Evolutionary conservation across 2,329 filamentous ascomycete genomes (phyloP), one percentile per base, ranked within the genome.

Genomic region (Trematosphaeria pertusa): DNA sequence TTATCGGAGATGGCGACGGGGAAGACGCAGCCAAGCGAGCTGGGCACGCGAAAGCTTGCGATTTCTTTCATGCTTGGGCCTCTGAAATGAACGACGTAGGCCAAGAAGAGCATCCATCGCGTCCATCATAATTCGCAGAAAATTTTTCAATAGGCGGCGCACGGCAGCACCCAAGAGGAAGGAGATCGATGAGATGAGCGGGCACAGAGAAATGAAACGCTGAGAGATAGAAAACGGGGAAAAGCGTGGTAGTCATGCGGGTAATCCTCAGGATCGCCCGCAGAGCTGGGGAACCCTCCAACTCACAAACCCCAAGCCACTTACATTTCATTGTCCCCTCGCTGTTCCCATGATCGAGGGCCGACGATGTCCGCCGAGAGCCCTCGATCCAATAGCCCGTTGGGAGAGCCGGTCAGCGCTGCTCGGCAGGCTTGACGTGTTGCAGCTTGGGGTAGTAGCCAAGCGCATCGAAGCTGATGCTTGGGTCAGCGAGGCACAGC

Each of bases 1-100:
- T 19, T 5, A 15, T 39, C 6, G n/a, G 6, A 38, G 43, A 36
- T 15, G 17, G 28, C 4, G 21, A 20, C 15, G 34, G n/a, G 31
- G 10, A 14, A 11, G 15, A 31, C 24, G 43, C 43, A 46, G 50
- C 53, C 48, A 59, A 56, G 53, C 44, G 44, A 43, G 26, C 43
- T 43, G 24, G 39, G 43, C 37, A 38, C 45, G 43, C 45, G 37
- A 43, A 51, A 24, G 49, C 41, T 21, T 47, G 44, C 24, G 8
- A n/a, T 36, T 28, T 32, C 22, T 48, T 43, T 44, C 28, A 31
- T 33, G 34, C 35, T 48, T 28, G 10, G 18, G 30, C 20, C 31
- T 35, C 39, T 35, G 34, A 37, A 37, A 18, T 33, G 24, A 34
- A 26, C 32, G 38, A 54, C 52, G 52, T 56, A 46, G 47, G 54